These are phyloP conservation scores for Bothriochloa decipiens DNA, from an alignment of 176 grass and related monocot species.

Conservation along the genomic window DNA sequence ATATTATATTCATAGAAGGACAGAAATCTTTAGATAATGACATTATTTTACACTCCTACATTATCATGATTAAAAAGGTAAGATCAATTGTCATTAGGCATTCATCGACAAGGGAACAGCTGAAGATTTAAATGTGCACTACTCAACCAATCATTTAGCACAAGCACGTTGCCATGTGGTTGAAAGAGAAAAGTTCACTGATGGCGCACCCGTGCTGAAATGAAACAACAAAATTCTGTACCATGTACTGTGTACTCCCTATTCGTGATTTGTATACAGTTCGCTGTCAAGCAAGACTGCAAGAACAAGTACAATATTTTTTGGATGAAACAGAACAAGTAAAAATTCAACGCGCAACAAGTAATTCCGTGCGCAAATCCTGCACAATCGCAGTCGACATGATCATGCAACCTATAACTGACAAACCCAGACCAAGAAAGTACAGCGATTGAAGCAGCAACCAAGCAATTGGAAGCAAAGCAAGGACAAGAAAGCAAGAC, in stretches of 20 bases:
- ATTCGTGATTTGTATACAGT: not conserved
- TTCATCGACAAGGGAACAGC: constrained; percentile 12
- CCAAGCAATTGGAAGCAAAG: not conserved
- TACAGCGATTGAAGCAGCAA: not conserved
- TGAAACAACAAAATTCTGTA: not conserved
- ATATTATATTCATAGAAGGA: constrained; percentile 24
- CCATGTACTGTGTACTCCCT: not conserved
- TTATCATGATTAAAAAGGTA: constrained; percentile 13
- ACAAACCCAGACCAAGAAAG: constrained; percentile 3
- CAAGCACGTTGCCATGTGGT: constrained; percentile 1
- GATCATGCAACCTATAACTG: constrained; percentile 18
- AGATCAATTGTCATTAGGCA: constrained; percentile 3
- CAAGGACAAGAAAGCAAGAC: not conserved
- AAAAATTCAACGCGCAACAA: not conserved
- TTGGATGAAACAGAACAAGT: not conserved
- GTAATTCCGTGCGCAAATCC: not conserved
- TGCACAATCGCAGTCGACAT: constrained; percentile 8
- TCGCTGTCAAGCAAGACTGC: too few species aligned
- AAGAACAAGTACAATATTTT: too few species aligned
- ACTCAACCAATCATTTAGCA: constrained; percentile 20
- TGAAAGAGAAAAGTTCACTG: not conserved
- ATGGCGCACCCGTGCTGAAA: not conserved
- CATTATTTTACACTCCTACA: constrained; percentile 6
- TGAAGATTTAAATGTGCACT: not conserved
- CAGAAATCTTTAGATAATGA: constrained; percentile 5